phyloP scores from a whole-genome alignment of 176 grass and related monocot species.

The Zizania latifolia region DNA sequence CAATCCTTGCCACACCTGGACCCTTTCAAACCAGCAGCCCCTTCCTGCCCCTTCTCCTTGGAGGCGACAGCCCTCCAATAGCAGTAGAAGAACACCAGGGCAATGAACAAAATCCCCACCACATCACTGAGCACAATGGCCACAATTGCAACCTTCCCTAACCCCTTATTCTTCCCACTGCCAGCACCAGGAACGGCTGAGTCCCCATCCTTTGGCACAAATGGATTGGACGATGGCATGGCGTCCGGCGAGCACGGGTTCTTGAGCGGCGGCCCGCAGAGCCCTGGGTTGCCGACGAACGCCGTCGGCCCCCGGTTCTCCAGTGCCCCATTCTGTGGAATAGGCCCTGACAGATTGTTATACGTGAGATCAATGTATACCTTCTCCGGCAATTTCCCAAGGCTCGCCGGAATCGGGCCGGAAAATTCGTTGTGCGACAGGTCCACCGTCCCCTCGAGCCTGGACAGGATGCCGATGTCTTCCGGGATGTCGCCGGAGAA shows the following conservation, averaged over 20 bases:
- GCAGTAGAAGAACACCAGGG: conserved; percentile 70
- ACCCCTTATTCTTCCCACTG: conserved; percentile 40
- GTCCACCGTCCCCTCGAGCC: conserved; percentile 68
- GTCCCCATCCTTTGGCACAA: conserved; percentile 38
- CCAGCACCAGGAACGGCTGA: neutral
- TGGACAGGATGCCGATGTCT: conserved; percentile 63
- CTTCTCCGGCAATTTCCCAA: conserved; percentile 80
- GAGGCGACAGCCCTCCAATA: conserved; percentile 51
- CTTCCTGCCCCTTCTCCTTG: conserved; percentile 25
- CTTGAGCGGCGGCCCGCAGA: conserved; percentile 81
- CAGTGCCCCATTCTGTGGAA: conserved; percentile 71
- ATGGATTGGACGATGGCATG: conserved; percentile 37
- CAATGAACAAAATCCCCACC: conserved; percentile 63
- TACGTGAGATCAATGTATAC: conserved; percentile 86
- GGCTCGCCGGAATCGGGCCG: conserved; percentile 58
- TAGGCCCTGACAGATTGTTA: conserved; percentile 82
- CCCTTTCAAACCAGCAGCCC: conserved; percentile 21
- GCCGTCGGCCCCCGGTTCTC: conserved; percentile 72
- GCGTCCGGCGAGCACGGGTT: conserved; percentile 47
- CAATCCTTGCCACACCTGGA: conserved; percentile 46
- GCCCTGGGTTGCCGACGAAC: conserved; percentile 64
- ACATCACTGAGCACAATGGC: conserved; percentile 69
- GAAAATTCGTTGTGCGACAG: conserved; percentile 85
- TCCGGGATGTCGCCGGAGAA: conserved; percentile 55
- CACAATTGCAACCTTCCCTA: conserved; percentile 52